Base-by-base conservation (phyloP, 2,329 filamentous ascomycete genomes). In the Teratosphaeria zuluensis region DNA sequence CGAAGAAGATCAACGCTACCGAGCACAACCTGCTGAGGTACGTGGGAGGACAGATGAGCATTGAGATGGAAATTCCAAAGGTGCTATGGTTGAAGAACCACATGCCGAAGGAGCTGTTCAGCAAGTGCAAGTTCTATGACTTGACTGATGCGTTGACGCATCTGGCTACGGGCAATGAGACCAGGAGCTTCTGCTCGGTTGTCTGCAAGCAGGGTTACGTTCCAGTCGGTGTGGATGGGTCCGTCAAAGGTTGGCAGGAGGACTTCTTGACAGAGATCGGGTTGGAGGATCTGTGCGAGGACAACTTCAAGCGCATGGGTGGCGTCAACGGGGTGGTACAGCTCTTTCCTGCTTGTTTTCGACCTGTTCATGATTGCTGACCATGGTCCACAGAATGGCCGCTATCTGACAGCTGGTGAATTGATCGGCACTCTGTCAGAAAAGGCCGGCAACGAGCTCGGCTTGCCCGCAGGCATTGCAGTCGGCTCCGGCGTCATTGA, bases 51-150 rank as follows among this genome's bases (percentile, higher is more conserved):
- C 92, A 88, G 73, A 99, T 99, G 94, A 96, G 90, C 72, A 92
- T 96, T 64, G 94, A 99, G 79, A 99, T 99, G 94, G 94, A 99
- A 74, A 95, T 99, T 58, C 94, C 94, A 63, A 99, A 99, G 77
- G 90, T 96, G 1, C 81, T 97, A 59, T 99, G 94, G 94, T 81
- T 99, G 71, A 97, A 97, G 82, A 96, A 96, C 75, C 84, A 97
- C 76, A 97, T 99, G 94, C 88, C 94, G 2, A 81, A 88, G 58
- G 89, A 96, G 68, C 80, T 94, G 16, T 99, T 97, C 69, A 86
- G 87, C 58, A 85, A 87, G 62, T 96, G 92, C 84, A 96, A 96
- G 75, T 99, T 99, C 72, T 99, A 96, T 74, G 94, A 99, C 70
- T 76, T 99, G 68, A 86, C 86, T 0, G 94, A 99, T 75, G 94